phyloP scores from a whole-genome alignment of 345 rosid species.

The Syzygium grande region DNA sequence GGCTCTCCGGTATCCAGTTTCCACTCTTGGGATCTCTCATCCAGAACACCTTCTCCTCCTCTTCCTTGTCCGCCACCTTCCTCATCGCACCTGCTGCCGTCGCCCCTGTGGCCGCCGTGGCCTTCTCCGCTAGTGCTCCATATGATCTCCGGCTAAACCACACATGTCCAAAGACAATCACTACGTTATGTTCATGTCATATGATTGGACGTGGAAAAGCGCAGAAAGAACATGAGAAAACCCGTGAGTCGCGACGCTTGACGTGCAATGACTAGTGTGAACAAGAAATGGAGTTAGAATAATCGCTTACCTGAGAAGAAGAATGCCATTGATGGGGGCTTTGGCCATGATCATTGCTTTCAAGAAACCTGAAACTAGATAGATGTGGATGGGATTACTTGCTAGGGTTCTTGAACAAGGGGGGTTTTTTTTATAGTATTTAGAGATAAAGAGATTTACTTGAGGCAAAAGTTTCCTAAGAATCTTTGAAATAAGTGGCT shows the following conservation, averaged over 20 bases:
- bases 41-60: slow-evolving; percentile 13
- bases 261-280: not conserved
- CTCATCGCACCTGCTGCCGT: not conserved
- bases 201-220: not conserved
- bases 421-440: not conserved
- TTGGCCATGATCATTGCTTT: not conserved
- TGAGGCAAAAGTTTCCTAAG: not conserved
- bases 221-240: not conserved
- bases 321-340: not conserved
- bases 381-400: not conserved
- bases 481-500: not conserved
- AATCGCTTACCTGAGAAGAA: not conserved
- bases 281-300: not conserved
- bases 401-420: not conserved
- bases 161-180: not conserved
- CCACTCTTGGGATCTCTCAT: slow-evolving; percentile 49
- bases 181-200: not conserved
- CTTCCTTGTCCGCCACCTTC: not conserved
- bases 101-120: not conserved
- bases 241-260: not conserved
- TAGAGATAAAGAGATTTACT: not conserved
- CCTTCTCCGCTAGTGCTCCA: not conserved
- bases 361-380: not conserved
- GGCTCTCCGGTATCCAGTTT: slow-evolving; percentile 44
- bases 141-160: not conserved